phyloP scores from a whole-genome alignment of 352 stramenopile genomes.

The Globisporangium recalcitrans region DNA sequence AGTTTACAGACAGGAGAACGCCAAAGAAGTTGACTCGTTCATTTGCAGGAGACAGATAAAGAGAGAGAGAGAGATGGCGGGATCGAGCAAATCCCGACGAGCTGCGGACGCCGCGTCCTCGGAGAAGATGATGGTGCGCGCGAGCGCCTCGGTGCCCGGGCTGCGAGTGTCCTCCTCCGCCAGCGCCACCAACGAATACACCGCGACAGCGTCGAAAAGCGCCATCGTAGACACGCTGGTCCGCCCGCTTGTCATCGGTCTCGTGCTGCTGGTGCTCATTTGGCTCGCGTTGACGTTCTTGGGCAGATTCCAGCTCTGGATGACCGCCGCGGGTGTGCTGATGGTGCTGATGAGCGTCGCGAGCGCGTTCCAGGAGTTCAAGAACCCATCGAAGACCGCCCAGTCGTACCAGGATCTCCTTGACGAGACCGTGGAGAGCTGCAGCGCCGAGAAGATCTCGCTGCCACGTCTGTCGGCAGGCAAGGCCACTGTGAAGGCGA shows the following conservation, averaged over 20 bases:
- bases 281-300: slow-evolving; percentile 42
- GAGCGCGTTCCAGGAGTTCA: slow-evolving; percentile 62
- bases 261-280: slow-evolving; percentile 38
- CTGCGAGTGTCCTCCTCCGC: slow-evolving; percentile 17
- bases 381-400: slow-evolving; percentile 24
- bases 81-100: slow-evolving; percentile 11
- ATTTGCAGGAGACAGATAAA: too few relatives aligned
- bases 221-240: slow-evolving; percentile 15
- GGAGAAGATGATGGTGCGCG: slow-evolving; percentile 4
- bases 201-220: slow-evolving; percentile 2
- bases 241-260: slow-evolving; percentile 22
- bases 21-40: too few relatives aligned
- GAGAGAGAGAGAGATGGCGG: slow-evolving; percentile 8
- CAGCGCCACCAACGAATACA: slow-evolving; percentile 22
- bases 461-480: slow-evolving; percentile 42
- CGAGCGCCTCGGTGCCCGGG: background rate
- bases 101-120: slow-evolving; percentile 1
- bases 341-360: slow-evolving; percentile 61
- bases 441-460: slow-evolving; percentile 39
- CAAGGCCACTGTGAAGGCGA: slow-evolving; percentile 14
- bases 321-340: slow-evolving; percentile 51
- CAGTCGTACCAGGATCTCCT: slow-evolving; percentile 55
- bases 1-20: background rate
- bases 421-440: slow-evolving; percentile 51
- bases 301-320: slow-evolving; percentile 58